Evolutionary conservation across 2,329 filamentous ascomycete genomes (phyloP), one percentile per base, ranked within the genome.

Genomic region (Clarireedia hainanense): DNA sequence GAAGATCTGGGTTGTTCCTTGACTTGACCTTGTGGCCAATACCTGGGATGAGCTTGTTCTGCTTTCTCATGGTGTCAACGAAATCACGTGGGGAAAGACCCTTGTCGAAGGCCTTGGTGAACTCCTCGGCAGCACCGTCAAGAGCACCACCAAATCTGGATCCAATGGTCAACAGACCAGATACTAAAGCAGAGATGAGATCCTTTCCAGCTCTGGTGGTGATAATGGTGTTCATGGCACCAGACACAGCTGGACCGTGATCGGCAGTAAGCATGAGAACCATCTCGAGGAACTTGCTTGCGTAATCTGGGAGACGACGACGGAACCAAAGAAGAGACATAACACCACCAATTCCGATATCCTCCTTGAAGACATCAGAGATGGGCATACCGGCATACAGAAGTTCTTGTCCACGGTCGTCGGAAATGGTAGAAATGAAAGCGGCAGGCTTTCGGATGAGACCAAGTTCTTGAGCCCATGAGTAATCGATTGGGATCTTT

Each of bases 171-270:
- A 99, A 80, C 54, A 99, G 88, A 90, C 94, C 94, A 68, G 89
- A 89, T 57, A 99, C 94, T 61, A 99, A 83, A 48, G 94, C 88
- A 68, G 86, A 91, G 79, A 99, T 97, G 66, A 99, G 79, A 73
- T 99, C 94, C 83, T 99, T 99, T 74, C 94, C 94, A 62, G 94
- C 94, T 88, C 94, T 89, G 58, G 94, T 99, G 61, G 94, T 99
- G 74, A 99, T 97, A 74, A 99, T 99, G 73, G 94, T 99, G 86
- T 99, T 99, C 94, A 99, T 99, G 74, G 94, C 94, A 83, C 94
- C 94, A 67, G 94, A 99, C 67, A 99, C 94, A 68, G 94, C 94
- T 54, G 94, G 94, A 76, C 94, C 94, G 85, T 99, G 94, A 72
- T 99, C 94, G 68, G 94, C 94, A 71, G 94, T 99, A 71, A 99